These are phyloP conservation scores for Hapsidospora chrysogenum DNA, from an alignment of 495 filamentous ascomycete species.

Conservation along the genomic window DNA sequence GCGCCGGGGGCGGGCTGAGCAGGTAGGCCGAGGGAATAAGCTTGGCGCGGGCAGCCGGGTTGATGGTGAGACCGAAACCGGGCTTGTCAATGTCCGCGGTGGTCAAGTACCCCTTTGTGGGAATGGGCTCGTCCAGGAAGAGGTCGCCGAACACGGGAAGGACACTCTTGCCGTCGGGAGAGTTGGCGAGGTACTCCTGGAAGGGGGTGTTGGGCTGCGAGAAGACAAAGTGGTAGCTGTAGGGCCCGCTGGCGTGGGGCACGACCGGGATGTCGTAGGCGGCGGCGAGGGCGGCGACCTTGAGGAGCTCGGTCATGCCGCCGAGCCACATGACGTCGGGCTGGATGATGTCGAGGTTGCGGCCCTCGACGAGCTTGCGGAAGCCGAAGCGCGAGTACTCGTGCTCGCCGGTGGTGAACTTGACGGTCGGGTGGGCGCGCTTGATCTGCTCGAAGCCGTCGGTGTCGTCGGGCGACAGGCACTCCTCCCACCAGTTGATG, in stretches of 20 bases:
- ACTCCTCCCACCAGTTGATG: slow-evolving; percentile 97
- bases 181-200: slow-evolving; percentile 89
- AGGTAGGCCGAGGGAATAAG: slow-evolving; percentile 58
- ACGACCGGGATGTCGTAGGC: slow-evolving; percentile 90
- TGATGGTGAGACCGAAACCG: slow-evolving; percentile 77
- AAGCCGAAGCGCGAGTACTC: slow-evolving; percentile 87
- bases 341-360: slow-evolving; percentile 84
- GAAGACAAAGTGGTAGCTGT: slow-evolving; percentile 89
- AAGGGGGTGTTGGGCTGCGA: slow-evolving; percentile 83
- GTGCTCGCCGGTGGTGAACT: slow-evolving; percentile 91
- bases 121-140: slow-evolving; percentile 82
- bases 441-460: slow-evolving; percentile 82
- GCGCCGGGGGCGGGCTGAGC: slow-evolving; percentile 54
- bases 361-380: slow-evolving; percentile 81
- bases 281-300: slow-evolving; percentile 71
- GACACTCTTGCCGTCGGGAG: slow-evolving; percentile 73
- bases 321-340: slow-evolving; percentile 96
- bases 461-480: slow-evolving; percentile 73
- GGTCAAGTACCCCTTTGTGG: slow-evolving; percentile 62
- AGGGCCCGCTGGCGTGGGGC: slow-evolving; percentile 82
- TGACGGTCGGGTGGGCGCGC: slow-evolving; percentile 72
- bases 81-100: slow-evolving; percentile 70
- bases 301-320: slow-evolving; percentile 80
- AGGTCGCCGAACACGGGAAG: slow-evolving; percentile 82
- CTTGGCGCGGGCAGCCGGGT: slow-evolving; percentile 50